A percentile compares a stretch with the other conserved stretches of the same genome.
These are phyloP conservation scores for Beauveria medogensis DNA, from an alignment of 2,329 filamentous ascomycete species.

Conservation along the genomic window DNA sequence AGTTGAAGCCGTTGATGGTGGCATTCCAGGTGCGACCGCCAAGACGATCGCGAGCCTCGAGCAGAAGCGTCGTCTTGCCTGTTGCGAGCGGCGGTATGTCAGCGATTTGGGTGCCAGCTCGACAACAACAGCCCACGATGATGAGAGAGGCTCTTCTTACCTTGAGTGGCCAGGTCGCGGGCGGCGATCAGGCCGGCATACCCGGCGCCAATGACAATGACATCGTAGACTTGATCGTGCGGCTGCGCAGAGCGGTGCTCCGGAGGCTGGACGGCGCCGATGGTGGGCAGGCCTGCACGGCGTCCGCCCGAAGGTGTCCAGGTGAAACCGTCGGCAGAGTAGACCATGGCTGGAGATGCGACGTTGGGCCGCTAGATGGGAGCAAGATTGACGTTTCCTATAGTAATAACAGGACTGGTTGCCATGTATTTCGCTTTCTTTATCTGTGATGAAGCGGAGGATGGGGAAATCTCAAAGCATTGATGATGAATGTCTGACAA, in stretches of 20 bases:
- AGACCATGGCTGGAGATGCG: not conserved
- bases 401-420: no score
- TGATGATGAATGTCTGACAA: not conserved
- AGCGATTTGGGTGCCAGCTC: not conserved
- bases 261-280: not conserved
- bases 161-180: conserved; percentile 19
- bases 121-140: not conserved
- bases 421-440: no score
- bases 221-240: conserved; percentile 7
- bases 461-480: no score
- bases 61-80: conserved; percentile 22
- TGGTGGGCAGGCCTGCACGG: not conserved
- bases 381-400: no score
- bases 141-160: conserved; percentile 11
- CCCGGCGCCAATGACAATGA: conserved; percentile 18
- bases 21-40: conserved; percentile 33
- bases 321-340: not conserved
- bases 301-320: not conserved
- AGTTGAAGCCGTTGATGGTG: conserved; percentile 26
- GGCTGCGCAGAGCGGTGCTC: not conserved
- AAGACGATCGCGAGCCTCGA: conserved; percentile 34
- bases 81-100: not conserved
- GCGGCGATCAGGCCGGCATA: conserved; percentile 25
- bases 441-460: no score
- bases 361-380: no score